Evolutionary conservation across 371 early-diverging fungal genomes (phyloP), one percentile per base, ranked within the genome.

Genomic region (Chytridium lagenaria): DNA sequence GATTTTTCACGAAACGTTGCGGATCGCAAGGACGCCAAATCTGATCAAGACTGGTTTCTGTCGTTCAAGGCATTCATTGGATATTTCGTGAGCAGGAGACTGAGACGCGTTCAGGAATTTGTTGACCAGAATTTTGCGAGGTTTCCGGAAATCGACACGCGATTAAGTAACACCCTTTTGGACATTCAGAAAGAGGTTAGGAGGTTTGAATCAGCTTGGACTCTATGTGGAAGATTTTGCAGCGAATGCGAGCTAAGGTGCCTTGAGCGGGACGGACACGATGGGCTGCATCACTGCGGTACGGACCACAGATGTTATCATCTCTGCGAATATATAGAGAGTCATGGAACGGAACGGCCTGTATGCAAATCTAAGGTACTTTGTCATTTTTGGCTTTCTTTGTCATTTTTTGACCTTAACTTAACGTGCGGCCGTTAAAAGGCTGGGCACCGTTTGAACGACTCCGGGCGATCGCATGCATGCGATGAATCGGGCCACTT

Each of bases 271-370:
- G 28, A 67, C 12, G 67, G 59, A 22, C 67, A 78, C 39, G 68
- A 68, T 22, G 51, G n/a, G 28, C 23, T 28, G 12, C 79, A 77
- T 52, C 68, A 70, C 28, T 77, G 77, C 57, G 59, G 63, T 31
- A 79, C 80, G 0, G 71, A 77, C 50, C 80, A 79, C 37, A 22
- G 36, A 26, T 77, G 80, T 34, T 64, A 69, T 34, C 51, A 38
- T 1, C 22, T 16, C 22, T 79, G 77, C 59, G 57, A 71, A 7
- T 77, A 77, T 61, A 12, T 31, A 26, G 74, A 71, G 49, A 59
- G 64, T 28, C 79, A 79, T 67, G 66, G 28, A 12, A 33, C 28
- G 34, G 28, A 49, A 10, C 22, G 16, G 2, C 66, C 66, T 37
- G 2, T 2, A 19, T 66, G 66, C 44, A 66, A 40, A n/a, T 38